Percentiles rank a stretch among this genome's conserved stretches.
These are phyloP conservation scores for Brassica hybrid DNA, from an alignment of 441 rosid species.

Conservation along the genomic window DNA sequence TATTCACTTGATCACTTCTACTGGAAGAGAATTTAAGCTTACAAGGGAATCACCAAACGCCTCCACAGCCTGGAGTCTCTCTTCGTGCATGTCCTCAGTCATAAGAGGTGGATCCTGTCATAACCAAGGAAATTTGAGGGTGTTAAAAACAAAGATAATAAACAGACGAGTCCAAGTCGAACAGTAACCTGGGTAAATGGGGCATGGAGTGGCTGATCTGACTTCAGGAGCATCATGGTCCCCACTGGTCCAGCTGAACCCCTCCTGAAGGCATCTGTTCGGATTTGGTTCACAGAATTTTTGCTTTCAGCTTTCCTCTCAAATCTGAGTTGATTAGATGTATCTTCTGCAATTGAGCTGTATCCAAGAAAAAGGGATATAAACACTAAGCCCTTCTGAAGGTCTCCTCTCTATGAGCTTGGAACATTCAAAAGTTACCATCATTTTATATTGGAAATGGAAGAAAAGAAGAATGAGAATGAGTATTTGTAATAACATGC, in stretches of 20 bases:
- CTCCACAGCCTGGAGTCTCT: conserved; percentile 91
- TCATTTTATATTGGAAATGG: conserved; percentile 10
- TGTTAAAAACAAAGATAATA: conserved; percentile 19
- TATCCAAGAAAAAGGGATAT: conserved; percentile 31
- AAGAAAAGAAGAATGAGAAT: conserved; percentile 13
- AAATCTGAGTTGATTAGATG: conserved; percentile 46
- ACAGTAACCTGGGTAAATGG: conserved; percentile 89
- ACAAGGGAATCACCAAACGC: conserved; percentile 86
- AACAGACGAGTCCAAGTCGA: conserved; percentile 25
- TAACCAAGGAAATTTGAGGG: conserved; percentile 20
- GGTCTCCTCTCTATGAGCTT: conserved; percentile 24
- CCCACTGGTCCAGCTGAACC: no score
- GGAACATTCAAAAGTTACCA: conserved; percentile 6
- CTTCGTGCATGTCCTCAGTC: no score
- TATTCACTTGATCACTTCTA: conserved; percentile 28
- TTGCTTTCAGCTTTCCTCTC: conserved; percentile 46
- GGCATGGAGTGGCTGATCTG: conserved; percentile 81
- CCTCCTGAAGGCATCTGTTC: conserved; percentile 60
- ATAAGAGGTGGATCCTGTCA: conserved; percentile 86
- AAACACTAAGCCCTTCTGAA: conserved; percentile 27
- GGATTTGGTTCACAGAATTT: conserved; percentile 44
- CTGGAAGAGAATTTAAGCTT: conserved; percentile 47
- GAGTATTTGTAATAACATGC: conserved; percentile 23
- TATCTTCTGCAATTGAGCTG: conserved; percentile 51
- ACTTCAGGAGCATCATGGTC: conserved; percentile 90